Evolutionary conservation across 2,329 filamentous ascomycete genomes (phyloP), one percentile per base, ranked within the genome.

Genomic region (Pseudogymnoascus sp.): DNA sequence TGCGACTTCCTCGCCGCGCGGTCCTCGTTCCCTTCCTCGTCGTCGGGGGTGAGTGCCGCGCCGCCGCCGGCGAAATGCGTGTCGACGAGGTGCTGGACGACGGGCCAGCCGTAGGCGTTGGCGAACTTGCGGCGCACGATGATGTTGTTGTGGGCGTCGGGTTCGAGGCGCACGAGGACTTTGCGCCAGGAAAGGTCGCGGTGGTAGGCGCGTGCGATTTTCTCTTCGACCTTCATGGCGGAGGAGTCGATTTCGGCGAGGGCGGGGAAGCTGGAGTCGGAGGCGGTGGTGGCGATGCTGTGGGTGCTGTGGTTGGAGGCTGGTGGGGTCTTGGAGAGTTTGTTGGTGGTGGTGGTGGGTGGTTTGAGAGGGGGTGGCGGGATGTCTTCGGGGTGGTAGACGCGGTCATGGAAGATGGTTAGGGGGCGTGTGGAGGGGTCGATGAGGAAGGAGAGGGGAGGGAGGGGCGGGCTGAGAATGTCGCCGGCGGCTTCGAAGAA

Each of bases 81-180:
- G 70, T 97, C 93, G 61, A 95, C 93, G 19, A 97, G 78, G 76
- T 99, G 95, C 76, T 97, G 93, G 60, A 97, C 80, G 0, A 99
- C 95, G 0, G 95, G 95, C 95, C 95, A 99, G 1, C 95, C 95
- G 70, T 96, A 96, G 0, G 95, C 95, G 72, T 99, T 99, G 63
- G 92, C 88, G 74, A 99, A 99, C 87, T 92, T 96, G 63, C 95
- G 88, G 14, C 95, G 88, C 24, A 99, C 95, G 65, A 97, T 89
- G 68, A 99, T 96, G 75, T 99, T 99, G 76, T 99, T 99, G 78
- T 99, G 95, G 0, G 95, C 95, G 75, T 99, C 95, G 0, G 95
- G 95, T 73, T 99, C 93, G 2, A 99, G 81, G 62, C 95, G 89
- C 13, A 99, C 95, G 3, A 99, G 84, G 1, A 99, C 95, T 74